These are phyloP conservation scores for Teratosphaeriaceae sp. DNA, from an alignment of 2,329 filamentous ascomycete species.

Conservation along the genomic window DNA sequence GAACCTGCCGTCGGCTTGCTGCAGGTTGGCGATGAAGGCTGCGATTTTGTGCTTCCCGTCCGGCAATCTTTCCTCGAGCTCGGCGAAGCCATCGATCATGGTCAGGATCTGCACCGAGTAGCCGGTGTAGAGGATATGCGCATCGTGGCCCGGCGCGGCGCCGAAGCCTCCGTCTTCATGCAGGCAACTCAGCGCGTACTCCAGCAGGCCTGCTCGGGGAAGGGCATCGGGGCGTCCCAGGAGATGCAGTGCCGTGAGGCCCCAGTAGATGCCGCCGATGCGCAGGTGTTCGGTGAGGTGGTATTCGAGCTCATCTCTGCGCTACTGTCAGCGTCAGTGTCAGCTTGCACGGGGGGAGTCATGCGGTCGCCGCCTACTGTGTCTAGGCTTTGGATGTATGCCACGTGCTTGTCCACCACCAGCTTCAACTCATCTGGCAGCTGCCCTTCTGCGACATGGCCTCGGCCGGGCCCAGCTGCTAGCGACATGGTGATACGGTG, in stretches of 20 bases:
- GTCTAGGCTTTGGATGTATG: slow-evolving; percentile 89
- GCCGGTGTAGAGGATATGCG: slow-evolving; percentile 93
- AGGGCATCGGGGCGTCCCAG: slow-evolving; percentile 75
- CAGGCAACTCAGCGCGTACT: slow-evolving; percentile 94
- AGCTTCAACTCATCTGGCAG: slow-evolving; percentile 45
- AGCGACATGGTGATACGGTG: slow-evolving; percentile 48
- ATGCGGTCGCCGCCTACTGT: slow-evolving; percentile 57
- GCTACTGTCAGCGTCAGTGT: slow-evolving; percentile 43
- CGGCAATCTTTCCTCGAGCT: slow-evolving; percentile 65
- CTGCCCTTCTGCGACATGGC: slow-evolving; percentile 31
- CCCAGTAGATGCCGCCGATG: slow-evolving; percentile 95
- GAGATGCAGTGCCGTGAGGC: slow-evolving; percentile 79
- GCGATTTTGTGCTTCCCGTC: slow-evolving; percentile 66
- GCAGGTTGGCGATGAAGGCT: slow-evolving; percentile 73
- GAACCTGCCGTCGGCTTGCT: slow-evolving; percentile 79
- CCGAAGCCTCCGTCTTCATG: slow-evolving; percentile 86
- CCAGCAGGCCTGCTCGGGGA: slow-evolving; percentile 71
- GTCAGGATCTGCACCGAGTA: slow-evolving; percentile 91
- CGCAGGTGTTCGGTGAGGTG: slow-evolving; percentile 96
- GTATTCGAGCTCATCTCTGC: slow-evolving; percentile 92
- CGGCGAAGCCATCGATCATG: slow-evolving; percentile 75
- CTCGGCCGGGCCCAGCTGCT: slow-evolving; percentile 54
- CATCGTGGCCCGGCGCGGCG: slow-evolving; percentile 87
- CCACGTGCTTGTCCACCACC: slow-evolving; percentile 65
- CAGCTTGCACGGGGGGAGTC: too few relatives aligned